Conservation (phyloP, 345 rosid species). For the Gossypium thurberi region DNA sequence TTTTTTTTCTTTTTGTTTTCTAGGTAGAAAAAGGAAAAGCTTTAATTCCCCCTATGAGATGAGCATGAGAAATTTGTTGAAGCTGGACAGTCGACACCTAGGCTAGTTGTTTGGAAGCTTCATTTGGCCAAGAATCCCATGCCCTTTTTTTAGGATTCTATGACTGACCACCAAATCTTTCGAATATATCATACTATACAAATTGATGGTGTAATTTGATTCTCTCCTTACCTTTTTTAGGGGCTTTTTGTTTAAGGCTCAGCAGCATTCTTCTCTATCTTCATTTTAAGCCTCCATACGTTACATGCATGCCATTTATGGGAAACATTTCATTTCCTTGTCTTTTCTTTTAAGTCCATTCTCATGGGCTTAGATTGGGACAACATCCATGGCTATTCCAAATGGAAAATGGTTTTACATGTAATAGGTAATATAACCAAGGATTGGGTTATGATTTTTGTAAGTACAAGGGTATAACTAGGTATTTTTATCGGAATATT, state of each 20-base stretch:
- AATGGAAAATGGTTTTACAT: not conserved
- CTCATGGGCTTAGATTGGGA: not conserved
- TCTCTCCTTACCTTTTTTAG: not conserved
- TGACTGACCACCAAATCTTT: not conserved
- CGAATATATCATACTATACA: no score
- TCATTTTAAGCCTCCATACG: not conserved
- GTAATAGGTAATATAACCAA: not conserved
- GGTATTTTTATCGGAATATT: no score
- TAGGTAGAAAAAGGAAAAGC: not conserved
- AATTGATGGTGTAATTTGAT: not conserved
- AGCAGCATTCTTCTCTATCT: not conserved
- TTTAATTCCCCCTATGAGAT: not conserved
- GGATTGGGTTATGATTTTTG: not conserved
- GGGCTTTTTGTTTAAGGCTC: not conserved
- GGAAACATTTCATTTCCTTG: not conserved
- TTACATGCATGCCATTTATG: not conserved
- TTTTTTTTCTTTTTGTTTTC: no score
- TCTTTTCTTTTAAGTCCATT: not conserved
- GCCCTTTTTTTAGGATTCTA: not conserved
- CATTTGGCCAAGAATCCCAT: not conserved
- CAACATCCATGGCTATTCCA: not conserved
- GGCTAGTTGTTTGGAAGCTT: conserved; percentile 1
- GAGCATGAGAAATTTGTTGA: not conserved
- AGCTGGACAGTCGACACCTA: not conserved
- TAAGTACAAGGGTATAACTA: no score